A percentile compares a stretch with the other conserved stretches of the same genome.
These are phyloP conservation scores for Histomonas meleagridis DNA, from an alignment of 208 protist genomes.

Conservation along the genomic window DNA sequence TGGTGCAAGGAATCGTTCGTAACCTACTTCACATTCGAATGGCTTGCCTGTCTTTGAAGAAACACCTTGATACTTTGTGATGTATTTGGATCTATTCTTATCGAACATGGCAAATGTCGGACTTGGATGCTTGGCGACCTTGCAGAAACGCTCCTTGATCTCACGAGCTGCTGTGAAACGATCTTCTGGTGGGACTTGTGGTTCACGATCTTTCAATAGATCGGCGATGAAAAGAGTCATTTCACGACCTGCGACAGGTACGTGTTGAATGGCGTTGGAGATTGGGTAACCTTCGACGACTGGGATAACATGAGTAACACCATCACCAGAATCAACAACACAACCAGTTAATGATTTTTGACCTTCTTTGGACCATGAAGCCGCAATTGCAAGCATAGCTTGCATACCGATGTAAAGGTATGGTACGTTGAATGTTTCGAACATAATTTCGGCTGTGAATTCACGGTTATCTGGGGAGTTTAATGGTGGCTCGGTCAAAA, in stretches of 20 bases:
- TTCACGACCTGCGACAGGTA: slow-evolving; percentile 81
- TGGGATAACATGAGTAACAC: slow-evolving; percentile 61
- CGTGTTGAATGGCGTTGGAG: slow-evolving; percentile 74
- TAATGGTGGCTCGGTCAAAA: slow-evolving; percentile 83
- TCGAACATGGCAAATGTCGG: slow-evolving; percentile 80
- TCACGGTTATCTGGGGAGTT: slow-evolving; percentile 90
- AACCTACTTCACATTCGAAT: slow-evolving; percentile 74
- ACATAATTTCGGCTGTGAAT: slow-evolving; percentile 91
- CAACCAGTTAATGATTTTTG: slow-evolving; percentile 62
- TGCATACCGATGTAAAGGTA: slow-evolving; percentile 80
- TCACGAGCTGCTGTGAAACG: slow-evolving; percentile 70
- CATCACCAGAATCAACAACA: slow-evolving; percentile 88
- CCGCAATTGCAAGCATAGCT: slow-evolving; percentile 76
- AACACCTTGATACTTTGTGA: slow-evolving; percentile 60
- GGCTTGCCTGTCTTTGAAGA: background rate
- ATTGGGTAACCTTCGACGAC: slow-evolving; percentile 84
- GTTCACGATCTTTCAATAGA: slow-evolving; percentile 68
- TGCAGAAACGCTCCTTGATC: slow-evolving; percentile 72
- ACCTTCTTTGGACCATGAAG: slow-evolving; percentile 68
- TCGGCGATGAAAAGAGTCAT: slow-evolving; percentile 70
- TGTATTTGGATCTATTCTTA: slow-evolving; percentile 59
- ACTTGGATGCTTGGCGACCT: slow-evolving; percentile 72
- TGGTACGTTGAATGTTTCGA: slow-evolving; percentile 94
- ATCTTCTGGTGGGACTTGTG: slow-evolving; percentile 67
- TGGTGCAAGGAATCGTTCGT: slow-evolving; percentile 86